A percentile compares a stretch with the other conserved stretches of the same genome.
phyloP scores from a whole-genome alignment of 441 rosid genomes.

The Erodium moschatum region DNA sequence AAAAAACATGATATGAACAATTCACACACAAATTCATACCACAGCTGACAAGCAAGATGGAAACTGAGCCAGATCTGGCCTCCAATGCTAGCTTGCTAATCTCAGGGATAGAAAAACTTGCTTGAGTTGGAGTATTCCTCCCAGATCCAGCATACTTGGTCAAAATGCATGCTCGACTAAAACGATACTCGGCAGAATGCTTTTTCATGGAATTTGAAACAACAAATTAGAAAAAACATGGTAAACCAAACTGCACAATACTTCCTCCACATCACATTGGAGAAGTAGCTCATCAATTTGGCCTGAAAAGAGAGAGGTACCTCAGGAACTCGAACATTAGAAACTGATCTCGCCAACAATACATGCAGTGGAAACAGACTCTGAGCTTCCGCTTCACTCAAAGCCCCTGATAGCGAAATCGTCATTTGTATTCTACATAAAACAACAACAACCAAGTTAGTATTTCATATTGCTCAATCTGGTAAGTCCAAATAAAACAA shows the following conservation, averaged over 20 bases:
- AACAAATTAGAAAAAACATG: constrained; percentile 26
- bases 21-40: constrained; percentile 38
- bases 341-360: constrained; percentile 67
- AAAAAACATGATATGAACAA: constrained; percentile 8
- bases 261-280: constrained; percentile 16
- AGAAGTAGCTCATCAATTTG: constrained; percentile 10
- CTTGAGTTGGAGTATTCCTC: constrained; percentile 58
- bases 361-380: constrained; percentile 62
- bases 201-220: constrained; percentile 38
- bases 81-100: constrained; percentile 66
- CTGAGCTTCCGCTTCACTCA: constrained; percentile 41
- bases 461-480: constrained; percentile 13
- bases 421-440: constrained; percentile 63
- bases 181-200: constrained; percentile 86
- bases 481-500: constrained; percentile 13
- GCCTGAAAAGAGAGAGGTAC: constrained; percentile 26
- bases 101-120: constrained; percentile 74
- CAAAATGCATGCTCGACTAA: constrained; percentile 66
- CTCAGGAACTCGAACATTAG: constrained; percentile 49
- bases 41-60: constrained; percentile 71
- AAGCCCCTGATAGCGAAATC: constrained; percentile 41
- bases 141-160: constrained; percentile 59
- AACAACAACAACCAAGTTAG: constrained; percentile 19
- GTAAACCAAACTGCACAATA: constrained; percentile 3
- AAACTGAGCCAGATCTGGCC: constrained; percentile 68